Evolutionary conservation across 805 yeast species (phyloP), one percentile per base, ranked within the genome.

Genomic region (Saccharomycopsis babjevae): DNA sequence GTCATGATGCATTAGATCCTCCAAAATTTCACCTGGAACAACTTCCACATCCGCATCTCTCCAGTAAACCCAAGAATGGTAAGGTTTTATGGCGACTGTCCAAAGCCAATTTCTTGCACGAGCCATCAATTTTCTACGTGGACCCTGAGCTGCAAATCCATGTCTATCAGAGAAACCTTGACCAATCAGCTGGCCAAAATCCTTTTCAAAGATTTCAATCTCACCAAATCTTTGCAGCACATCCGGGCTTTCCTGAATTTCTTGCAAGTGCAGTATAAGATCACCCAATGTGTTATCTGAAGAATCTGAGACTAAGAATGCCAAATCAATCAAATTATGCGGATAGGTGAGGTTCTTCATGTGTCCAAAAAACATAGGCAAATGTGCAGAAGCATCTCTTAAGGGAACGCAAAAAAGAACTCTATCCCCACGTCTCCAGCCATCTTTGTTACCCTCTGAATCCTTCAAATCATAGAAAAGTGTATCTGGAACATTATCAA

Each of bases 41-140:
- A 92, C 85, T 71, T 92, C 97, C n/a, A 93, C 96, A 73, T 93
- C 98, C 13, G 94, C 97, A 75, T 93, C 98, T 73, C 98, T 79
- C 98, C 98, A 93, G 72, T 92, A 91, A 7, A 93, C 97, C 88
- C 92, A 91, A 7, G 96, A 84, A 71, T 93, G 98, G 71, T 93
- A 85, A 0, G 98, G 97, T 71, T 85, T 86, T 57, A 93, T 73
- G 1, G 97, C 96, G 6, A 87, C 90, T 0, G 93, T 77, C 70
- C 91, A 82, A 52, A 93, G 76, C 98, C 98, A 93, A 72, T 93
- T 93, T 71, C 98, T 80, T 5, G 97, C 97, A 62, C 91, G 79
- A 4, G 96, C 98, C 98, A 93, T 93, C 66, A 90, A 79, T 72
- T 93, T 93, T 68, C 98, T 79, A 71, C 98, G 80, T 54, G 96